Percentiles rank a stretch among this genome's conserved stretches.
These are phyloP conservation scores for Acacia acuminata DNA, from an alignment of 306 rosid genomes.

Conservation along the genomic window DNA sequence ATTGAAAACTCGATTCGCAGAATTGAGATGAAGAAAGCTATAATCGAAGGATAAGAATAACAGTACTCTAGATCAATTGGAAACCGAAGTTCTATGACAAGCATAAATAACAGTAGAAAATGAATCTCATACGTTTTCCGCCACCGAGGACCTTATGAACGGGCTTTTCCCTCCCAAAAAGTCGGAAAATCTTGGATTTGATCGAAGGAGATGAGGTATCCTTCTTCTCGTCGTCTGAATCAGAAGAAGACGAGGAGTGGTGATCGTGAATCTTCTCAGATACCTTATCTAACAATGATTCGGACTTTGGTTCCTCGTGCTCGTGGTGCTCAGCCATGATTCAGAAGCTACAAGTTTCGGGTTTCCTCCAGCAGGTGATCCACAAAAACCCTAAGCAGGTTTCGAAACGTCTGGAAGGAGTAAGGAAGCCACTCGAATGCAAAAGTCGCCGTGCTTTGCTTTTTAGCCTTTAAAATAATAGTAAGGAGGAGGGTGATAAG, in stretches of 20 bases:
- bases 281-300: conserved; percentile 66
- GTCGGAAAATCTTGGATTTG: conserved; percentile 62
- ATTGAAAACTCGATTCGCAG: neutral
- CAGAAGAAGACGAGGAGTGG: conserved; percentile 66
- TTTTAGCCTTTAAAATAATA: conserved; percentile 34
- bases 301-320: conserved; percentile 54
- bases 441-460: neutral
- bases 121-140: conserved; percentile 71
- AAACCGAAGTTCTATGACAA: neutral
- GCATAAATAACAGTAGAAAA: neutral
- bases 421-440: conserved; percentile 15
- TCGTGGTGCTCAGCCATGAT: conserved; percentile 58
- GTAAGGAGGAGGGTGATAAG: neutral
- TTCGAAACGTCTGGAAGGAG: conserved; percentile 40
- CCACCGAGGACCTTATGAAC: conserved; percentile 89
- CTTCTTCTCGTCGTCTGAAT: conserved; percentile 64
- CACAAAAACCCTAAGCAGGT: conserved; percentile 28
- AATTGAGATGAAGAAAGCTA: neutral
- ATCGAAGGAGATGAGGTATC: conserved; percentile 35
- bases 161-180: conserved; percentile 88
- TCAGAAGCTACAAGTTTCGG: neutral
- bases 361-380: neutral
- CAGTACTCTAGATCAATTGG: neutral
- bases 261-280: conserved; percentile 73
- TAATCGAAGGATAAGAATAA: neutral